These are phyloP conservation scores for Nematodospora valgi DNA, from an alignment of 805 yeast genomes.

Conservation along the genomic window DNA sequence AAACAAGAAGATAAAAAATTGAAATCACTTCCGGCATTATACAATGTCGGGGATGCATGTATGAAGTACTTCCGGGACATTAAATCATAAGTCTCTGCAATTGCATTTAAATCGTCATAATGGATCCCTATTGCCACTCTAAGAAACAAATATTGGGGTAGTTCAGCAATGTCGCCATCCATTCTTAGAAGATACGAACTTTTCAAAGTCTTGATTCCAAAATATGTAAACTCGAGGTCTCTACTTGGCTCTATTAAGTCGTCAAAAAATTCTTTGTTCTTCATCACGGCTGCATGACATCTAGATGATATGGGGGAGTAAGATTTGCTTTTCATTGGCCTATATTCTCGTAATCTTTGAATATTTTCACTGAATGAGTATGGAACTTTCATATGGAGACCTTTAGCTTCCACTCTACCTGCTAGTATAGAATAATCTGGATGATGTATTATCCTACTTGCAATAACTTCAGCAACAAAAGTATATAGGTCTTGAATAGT, in stretches of 20 bases:
- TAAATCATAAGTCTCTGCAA: constrained; percentile 75
- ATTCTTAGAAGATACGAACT: constrained; percentile 75
- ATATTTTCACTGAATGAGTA: constrained; percentile 25
- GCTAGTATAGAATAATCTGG: constrained; percentile 36
- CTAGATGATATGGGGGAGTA: constrained; percentile 68
- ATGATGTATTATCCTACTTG: constrained; percentile 29
- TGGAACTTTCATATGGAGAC: constrained; percentile 19
- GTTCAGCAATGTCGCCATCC: constrained; percentile 62
- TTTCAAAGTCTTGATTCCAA: constrained; percentile 90
- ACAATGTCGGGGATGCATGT: constrained; percentile 93
- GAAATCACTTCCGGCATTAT: constrained; percentile 86
- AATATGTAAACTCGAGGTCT: constrained; percentile 75
- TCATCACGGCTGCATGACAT: constrained; percentile 59
- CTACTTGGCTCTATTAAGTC: constrained; percentile 72
- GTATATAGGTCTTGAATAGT: constrained; percentile 21
- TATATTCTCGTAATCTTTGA: constrained; percentile 13
- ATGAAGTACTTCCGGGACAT: constrained; percentile 88
- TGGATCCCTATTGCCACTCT: constrained; percentile 93
- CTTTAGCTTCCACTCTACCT: constrained; percentile 33
- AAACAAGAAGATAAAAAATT: constrained; percentile 92
- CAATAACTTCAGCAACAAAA: constrained; percentile 31
- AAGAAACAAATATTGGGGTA: constrained; percentile 88
- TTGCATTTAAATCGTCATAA: constrained; percentile 59
- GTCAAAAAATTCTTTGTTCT: constrained; percentile 64
- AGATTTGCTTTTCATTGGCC: constrained; percentile 9